A percentile compares a stretch with the other conserved stretches of the same genome.
These are phyloP conservation scores for Beta vulgaris DNA, from an alignment of 148 eudicot species.

Conservation along the genomic window DNA sequence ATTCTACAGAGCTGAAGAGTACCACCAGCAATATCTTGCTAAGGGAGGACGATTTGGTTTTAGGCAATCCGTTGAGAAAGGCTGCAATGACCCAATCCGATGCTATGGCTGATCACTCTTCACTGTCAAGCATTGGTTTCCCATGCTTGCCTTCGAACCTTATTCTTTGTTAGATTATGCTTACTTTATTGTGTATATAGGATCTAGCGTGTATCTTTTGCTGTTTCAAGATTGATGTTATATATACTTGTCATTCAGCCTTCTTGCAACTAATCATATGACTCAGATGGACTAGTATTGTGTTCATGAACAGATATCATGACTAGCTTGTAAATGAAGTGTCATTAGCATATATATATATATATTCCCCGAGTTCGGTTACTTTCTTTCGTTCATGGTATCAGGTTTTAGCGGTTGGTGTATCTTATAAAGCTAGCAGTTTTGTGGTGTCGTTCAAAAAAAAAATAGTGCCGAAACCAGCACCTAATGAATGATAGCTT, in stretches of 20 bases:
- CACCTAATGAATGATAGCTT: not conserved
- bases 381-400: not conserved
- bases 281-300: too few relatives aligned
- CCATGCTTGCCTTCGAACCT: not conserved
- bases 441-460: not conserved
- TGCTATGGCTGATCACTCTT: conserved; percentile 80
- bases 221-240: not conserved
- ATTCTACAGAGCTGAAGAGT: conserved; percentile 80
- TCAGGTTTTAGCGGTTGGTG: not conserved
- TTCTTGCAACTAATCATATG: conserved; percentile 22
- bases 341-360: too few relatives aligned
- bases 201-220: not conserved
- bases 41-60: conserved; percentile 81
- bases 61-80: conserved; percentile 65
- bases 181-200: not conserved
- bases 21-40: conserved; percentile 87
- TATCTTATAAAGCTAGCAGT: not conserved
- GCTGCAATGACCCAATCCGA: conserved; percentile 88
- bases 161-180: conserved; percentile 3
- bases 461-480: not conserved
- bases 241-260: not conserved
- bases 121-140: not conserved
- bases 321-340: conserved; percentile 17
- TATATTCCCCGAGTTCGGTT: too few relatives aligned
- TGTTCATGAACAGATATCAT: not conserved